A percentile compares a stretch with the other conserved stretches of the same genome.
These are phyloP conservation scores for Pascua sp. DNA, from an alignment of 1,284 basidiomycete species.

Conservation along the genomic window DNA sequence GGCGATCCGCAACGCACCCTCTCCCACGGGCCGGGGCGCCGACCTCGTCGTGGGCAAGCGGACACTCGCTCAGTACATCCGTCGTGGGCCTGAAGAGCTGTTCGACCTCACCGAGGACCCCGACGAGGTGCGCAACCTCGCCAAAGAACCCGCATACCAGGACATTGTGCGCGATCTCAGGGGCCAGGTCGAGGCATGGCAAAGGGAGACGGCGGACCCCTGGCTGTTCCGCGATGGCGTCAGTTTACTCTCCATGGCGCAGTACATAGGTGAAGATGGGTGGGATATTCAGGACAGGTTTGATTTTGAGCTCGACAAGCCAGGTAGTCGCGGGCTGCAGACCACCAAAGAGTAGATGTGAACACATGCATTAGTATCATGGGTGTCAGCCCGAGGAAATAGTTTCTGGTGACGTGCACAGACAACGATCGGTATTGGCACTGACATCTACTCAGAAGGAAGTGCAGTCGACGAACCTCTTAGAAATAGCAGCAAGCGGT, in stretches of 20 bases:
- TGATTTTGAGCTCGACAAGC: constrained; percentile 6
- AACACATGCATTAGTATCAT: too few species aligned
- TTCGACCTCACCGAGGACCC: constrained; percentile 25
- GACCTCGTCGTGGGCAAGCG: constrained; percentile 16
- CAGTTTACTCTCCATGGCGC: neutral
- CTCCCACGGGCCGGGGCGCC: neutral
- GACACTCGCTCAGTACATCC: constrained; percentile 17
- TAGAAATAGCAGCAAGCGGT: too few species aligned
- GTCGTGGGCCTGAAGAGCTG: constrained; percentile 21
- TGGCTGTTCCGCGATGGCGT: constrained; percentile 24
- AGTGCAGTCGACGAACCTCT: too few species aligned
- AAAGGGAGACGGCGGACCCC: constrained; percentile 19
- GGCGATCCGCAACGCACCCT: constrained; percentile 14
- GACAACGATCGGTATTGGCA: too few species aligned
- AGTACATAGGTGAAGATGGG: constrained; percentile 3
- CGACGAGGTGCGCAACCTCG: constrained; percentile 24
- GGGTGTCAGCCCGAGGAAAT: too few species aligned
- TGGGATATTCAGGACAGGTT: constrained; percentile 8
- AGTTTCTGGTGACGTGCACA: too few species aligned
- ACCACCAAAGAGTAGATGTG: too few species aligned
- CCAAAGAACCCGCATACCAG: constrained; percentile 8
- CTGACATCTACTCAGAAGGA: too few species aligned
- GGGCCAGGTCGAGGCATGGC: constrained; percentile 18
- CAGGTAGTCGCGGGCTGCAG: neutral
- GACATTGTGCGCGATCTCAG: constrained; percentile 11